These are phyloP conservation scores for Trichoderma atrobrunneum DNA, from an alignment of 2,329 filamentous ascomycete species.

Conservation along the genomic window DNA sequence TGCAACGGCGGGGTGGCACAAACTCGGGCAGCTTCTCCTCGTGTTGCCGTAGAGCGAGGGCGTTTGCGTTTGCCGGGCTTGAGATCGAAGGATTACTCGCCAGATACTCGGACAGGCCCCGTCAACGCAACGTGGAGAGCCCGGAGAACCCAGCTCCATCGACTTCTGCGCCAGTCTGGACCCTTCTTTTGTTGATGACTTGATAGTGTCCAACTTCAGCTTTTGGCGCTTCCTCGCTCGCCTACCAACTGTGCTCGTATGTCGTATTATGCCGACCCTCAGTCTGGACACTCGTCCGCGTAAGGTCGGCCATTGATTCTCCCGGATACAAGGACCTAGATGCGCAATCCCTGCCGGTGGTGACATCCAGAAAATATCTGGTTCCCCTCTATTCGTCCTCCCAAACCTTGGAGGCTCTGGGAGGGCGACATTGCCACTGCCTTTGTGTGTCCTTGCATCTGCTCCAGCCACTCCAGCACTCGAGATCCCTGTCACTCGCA, in stretches of 20 bases:
- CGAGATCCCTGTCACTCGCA: neutral
- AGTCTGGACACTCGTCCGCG: neutral
- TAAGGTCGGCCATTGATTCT: neutral
- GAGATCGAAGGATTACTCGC: conserved; percentile 1
- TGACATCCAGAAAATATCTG: neutral
- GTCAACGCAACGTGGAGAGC: neutral
- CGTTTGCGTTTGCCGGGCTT: neutral
- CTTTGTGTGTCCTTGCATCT: neutral
- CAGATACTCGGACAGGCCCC: neutral
- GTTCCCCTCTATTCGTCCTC: neutral
- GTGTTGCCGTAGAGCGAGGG: neutral
- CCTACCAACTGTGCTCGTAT: neutral
- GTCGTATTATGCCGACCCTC: neutral
- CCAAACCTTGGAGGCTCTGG: neutral
- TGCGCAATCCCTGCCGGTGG: neutral
- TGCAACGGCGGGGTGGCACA: conserved; percentile 10
- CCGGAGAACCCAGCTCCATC: neutral
- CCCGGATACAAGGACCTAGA: neutral
- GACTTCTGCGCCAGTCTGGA: neutral
- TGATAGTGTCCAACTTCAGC: neutral
- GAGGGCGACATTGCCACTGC: conserved; percentile 8
- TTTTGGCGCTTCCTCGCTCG: neutral
- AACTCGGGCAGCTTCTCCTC: neutral
- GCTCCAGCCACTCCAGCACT: neutral
- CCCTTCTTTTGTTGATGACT: neutral